Evolutionary conservation across 2,329 filamentous ascomycete genomes (phyloP).

Genomic region (Colletotrichum somersetense): DNA sequence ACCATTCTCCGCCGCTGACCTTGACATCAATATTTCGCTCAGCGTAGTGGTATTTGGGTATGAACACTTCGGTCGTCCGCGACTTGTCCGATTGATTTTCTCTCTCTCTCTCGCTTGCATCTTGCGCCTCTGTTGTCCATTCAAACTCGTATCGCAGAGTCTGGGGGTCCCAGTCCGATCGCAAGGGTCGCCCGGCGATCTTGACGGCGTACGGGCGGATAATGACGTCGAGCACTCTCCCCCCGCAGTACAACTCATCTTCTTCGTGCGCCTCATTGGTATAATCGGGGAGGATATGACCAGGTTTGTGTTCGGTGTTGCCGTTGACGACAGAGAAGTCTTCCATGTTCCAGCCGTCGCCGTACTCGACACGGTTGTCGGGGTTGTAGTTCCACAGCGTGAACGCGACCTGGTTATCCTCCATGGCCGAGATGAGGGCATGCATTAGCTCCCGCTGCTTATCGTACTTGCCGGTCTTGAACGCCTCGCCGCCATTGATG

Average conservation of each 20-base stretch:
- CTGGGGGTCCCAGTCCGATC: slow-evolving; percentile 52
- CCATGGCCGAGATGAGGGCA: slow-evolving; percentile 56
- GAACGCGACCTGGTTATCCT: slow-evolving; percentile 54
- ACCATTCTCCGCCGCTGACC: slow-evolving; percentile 50
- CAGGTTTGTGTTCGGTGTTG: slow-evolving; percentile 46
- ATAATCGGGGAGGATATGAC: slow-evolving; percentile 49
- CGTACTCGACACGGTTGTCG: slow-evolving; percentile 53
- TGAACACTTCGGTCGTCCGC: slow-evolving; percentile 54
- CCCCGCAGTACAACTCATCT: slow-evolving; percentile 55
- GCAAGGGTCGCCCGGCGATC: slow-evolving; percentile 52
- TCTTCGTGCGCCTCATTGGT: slow-evolving; percentile 49
- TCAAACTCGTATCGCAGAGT: slow-evolving; percentile 52
- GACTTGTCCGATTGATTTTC: slow-evolving; percentile 40
- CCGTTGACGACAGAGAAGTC: slow-evolving; percentile 58
- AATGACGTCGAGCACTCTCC: slow-evolving; percentile 54
- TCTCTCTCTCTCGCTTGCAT: background rate
- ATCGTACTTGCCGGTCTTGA: slow-evolving; percentile 54
- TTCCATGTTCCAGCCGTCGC: slow-evolving; percentile 59
- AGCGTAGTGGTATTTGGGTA: slow-evolving; percentile 55
- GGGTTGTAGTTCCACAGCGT: slow-evolving; percentile 58
- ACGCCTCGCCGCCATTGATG: slow-evolving; percentile 53
- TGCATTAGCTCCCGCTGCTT: slow-evolving; percentile 55
- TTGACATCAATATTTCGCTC: slow-evolving; percentile 46
- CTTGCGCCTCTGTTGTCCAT: slow-evolving; percentile 45
- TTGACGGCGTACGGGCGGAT: slow-evolving; percentile 58